phyloP scores from a whole-genome alignment of 1,284 basidiomycete species.

The Laetiporus sulphureus region DNA sequence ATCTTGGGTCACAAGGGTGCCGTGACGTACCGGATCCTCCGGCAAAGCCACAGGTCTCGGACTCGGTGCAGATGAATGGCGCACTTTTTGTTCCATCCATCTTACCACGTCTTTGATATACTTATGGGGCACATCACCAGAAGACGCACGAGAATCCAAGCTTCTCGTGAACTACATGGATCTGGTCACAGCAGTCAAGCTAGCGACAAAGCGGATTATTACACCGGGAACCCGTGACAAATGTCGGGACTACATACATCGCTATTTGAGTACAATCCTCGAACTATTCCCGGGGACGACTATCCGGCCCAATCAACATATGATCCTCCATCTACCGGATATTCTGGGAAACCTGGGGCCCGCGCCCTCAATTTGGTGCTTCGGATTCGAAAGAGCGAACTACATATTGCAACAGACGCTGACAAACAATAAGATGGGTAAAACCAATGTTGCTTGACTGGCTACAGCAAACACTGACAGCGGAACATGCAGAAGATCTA shows the following conservation, averaged over 20 bases:
- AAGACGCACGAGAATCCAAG: background rate
- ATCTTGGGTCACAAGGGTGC: background rate
- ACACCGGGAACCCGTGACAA: slow-evolving; percentile 1
- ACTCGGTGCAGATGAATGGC: slow-evolving; percentile 3
- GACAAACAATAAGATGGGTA: slow-evolving; percentile 1
- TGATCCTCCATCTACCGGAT: background rate
- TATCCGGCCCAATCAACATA: background rate
- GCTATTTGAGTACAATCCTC: background rate
- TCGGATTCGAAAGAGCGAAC: background rate
- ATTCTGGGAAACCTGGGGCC: background rate
- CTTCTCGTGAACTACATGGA: slow-evolving; percentile 32
- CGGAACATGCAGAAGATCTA: background rate
- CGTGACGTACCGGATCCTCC: background rate
- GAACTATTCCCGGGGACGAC: slow-evolving; percentile 1
- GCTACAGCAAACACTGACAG: background rate
- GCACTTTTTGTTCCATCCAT: slow-evolving; percentile 2
- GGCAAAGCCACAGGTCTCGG: background rate
- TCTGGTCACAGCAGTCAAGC: slow-evolving; percentile 26
- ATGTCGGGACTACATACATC: background rate
- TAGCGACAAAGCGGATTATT: slow-evolving; percentile 21
- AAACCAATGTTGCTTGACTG: background rate
- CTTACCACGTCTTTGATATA: background rate
- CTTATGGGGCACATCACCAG: background rate
- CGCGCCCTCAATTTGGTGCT: background rate
- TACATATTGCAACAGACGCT: background rate